Percentiles rank a stretch among this genome's conserved stretches.
Conservation (phyloP, 306 rosid genomes). For the Chamaecrista fasciculata region DNA sequence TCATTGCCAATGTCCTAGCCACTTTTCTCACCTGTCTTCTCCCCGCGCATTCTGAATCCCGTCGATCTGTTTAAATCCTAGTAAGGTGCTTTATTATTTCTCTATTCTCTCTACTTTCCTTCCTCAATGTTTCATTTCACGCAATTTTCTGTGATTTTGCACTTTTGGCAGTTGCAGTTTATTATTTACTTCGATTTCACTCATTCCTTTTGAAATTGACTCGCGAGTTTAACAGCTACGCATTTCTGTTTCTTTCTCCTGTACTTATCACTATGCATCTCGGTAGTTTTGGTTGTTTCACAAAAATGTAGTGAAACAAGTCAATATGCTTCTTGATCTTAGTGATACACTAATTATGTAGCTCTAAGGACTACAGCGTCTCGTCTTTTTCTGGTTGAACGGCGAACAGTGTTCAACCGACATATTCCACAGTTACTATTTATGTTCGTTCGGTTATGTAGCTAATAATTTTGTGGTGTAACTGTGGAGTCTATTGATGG, state of each 20-base stretch:
- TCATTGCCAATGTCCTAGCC: not conserved
- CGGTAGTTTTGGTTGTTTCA: not conserved
- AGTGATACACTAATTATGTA: not conserved
- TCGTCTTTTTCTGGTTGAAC: not conserved
- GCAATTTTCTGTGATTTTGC: not conserved
- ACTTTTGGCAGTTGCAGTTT: not conserved
- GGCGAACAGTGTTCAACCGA: not conserved
- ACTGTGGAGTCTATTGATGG: not conserved
- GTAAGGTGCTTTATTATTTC: constrained; percentile 39
- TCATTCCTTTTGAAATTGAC: not conserved
- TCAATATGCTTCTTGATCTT: constrained; percentile 2
- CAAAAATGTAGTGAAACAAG: constrained; percentile 21
- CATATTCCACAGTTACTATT: not conserved
- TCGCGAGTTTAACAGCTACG: not conserved
- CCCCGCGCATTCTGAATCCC: not conserved
- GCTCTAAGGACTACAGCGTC: not conserved
- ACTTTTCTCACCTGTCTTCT: not conserved
- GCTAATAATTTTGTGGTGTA: not conserved
- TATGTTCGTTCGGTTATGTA: not conserved
- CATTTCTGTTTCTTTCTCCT: not conserved
- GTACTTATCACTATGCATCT: not conserved
- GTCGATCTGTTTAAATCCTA: not conserved
- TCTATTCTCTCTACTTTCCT: not conserved
- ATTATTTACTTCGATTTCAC: constrained; percentile 7
- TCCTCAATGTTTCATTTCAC: constrained; percentile 1